Conservation (phyloP, 2,329 filamentous ascomycete species). For the Curvularia sp. region DNA sequence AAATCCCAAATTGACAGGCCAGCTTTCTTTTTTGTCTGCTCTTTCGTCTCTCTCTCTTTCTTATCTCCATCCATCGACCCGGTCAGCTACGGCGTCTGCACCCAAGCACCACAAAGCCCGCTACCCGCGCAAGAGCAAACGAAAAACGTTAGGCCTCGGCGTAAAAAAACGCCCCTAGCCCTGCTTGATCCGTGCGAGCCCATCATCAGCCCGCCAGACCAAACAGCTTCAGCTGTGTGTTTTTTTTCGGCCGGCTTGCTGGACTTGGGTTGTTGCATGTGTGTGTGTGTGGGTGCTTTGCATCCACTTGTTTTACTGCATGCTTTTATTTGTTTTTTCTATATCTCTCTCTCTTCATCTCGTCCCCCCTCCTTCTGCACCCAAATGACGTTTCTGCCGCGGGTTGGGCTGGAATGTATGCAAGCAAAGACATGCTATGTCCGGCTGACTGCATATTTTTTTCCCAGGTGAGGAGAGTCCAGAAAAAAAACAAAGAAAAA, state of each 20-base stretch:
- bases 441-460: background rate
- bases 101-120: no score
- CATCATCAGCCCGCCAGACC: constrained; percentile 11
- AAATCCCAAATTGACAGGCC: no score
- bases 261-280: no score
- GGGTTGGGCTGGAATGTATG: background rate
- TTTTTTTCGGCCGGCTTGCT: constrained; percentile 21
- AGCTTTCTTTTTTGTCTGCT: background rate
- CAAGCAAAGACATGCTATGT: background rate
- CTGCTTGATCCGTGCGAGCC: constrained; percentile 12
- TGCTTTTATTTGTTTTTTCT: constrained; percentile 18
- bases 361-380: background rate
- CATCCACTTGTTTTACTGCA: constrained; percentile 21
- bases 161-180: constrained; percentile 19
- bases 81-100: constrained; percentile 4
- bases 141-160: constrained; percentile 23
- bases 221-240: constrained; percentile 22
- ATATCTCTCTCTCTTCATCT: no score
- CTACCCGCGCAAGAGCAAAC: no score
- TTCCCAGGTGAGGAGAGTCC: background rate
- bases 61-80: background rate
- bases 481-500: no score
- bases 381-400: background rate
- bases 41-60: background rate
- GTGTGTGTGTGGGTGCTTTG: background rate